A percentile compares a stretch with the other conserved stretches of the same genome.
These are phyloP conservation scores for Fusarium sp. DNA, from an alignment of 2,329 filamentous ascomycete genomes.

Conservation along the genomic window DNA sequence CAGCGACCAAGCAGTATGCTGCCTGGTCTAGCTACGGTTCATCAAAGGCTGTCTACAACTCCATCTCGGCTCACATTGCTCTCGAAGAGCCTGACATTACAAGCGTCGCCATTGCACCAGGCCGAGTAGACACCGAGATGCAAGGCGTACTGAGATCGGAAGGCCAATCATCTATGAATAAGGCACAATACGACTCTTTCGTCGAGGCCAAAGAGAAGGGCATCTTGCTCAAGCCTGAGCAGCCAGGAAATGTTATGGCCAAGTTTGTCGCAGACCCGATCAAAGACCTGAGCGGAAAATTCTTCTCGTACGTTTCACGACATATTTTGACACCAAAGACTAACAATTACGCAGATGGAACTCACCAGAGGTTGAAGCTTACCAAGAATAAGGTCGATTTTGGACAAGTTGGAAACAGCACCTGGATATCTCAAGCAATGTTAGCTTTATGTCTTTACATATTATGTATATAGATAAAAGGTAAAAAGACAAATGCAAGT, in stretches of 20 bases:
- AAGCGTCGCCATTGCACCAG: conserved; percentile 79
- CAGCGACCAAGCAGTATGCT: conserved; percentile 73
- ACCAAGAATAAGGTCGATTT: conserved; percentile 56
- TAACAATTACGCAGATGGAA: conserved; percentile 53
- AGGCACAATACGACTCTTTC: conserved; percentile 75
- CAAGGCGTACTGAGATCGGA: conserved; percentile 81
- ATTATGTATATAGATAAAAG: conserved; percentile 30
- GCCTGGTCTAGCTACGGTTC: conserved; percentile 87
- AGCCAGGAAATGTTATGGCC: conserved; percentile 88
- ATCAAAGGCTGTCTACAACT: conserved; percentile 86
- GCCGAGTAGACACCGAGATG: conserved; percentile 91
- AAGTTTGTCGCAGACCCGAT: conserved; percentile 76
- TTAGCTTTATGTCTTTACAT: conserved; percentile 38
- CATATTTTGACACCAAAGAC: conserved; percentile 1
- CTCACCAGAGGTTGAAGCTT: conserved; percentile 63
- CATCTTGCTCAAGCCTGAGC: conserved; percentile 81
- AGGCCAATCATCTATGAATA: conserved; percentile 63
- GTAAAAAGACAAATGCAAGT: conserved; percentile 56
- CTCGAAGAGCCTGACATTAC: conserved; percentile 83
- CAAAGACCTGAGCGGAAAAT: conserved; percentile 79
- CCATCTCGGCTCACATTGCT: conserved; percentile 78
- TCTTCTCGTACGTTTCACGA: conserved; percentile 69
- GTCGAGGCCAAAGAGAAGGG: conserved; percentile 76
- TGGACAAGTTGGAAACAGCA: not conserved
- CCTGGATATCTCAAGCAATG: conserved; percentile 42